Evolutionary conservation across 768 basidiomycete species (phyloP), one percentile per base, ranked within the genome.

Genomic region (Agrocybe pediades): DNA sequence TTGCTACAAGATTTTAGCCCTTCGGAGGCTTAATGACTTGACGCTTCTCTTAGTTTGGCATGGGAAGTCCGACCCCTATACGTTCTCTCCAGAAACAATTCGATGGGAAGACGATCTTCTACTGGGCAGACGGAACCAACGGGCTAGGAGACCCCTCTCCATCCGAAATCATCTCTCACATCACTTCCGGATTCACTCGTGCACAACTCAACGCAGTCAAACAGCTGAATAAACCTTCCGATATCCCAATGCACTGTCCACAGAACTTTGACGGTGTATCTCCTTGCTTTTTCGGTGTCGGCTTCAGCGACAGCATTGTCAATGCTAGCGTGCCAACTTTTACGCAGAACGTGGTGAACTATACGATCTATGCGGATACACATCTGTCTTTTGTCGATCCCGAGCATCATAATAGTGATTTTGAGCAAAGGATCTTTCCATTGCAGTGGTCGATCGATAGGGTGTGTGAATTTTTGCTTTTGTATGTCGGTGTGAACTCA

Each of bases 381-480:
- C 88, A 89, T 8, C 71, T 92, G 17, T 59, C 67, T 17, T 81
- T 82, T 55, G 81, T 91, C 56, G 80, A 92, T 58, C 88, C 89
- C 0, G 71, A 74, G 17, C 71, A 73, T 20, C 88, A 90, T 62
- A 79, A 69, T 2, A 85, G 87, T 54, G 87, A 89, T 67, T 84
- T 86, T 58, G 88, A 91, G 66, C 71, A 73, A 50, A 71, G 86
- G 46, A 76, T 90, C 23, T 64, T 92, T n/a, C 90, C 90, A 1
- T 58, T 92, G 19, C 90, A 92, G 57, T 86, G 89, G 79, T 85
- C 88, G 8, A 71, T 92, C 27, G 90, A 92, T 60, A 74, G 81
- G 64, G 88, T 86, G 55, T 23, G 80, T 44, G 9, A 3, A 17
- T 50, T 24, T 9, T n/a, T 6, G 20, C 6, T 41, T 20, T 17